phyloP scores from a whole-genome alignment of 495 filamentous ascomycete genomes.

The Neurospora pannonica region DNA sequence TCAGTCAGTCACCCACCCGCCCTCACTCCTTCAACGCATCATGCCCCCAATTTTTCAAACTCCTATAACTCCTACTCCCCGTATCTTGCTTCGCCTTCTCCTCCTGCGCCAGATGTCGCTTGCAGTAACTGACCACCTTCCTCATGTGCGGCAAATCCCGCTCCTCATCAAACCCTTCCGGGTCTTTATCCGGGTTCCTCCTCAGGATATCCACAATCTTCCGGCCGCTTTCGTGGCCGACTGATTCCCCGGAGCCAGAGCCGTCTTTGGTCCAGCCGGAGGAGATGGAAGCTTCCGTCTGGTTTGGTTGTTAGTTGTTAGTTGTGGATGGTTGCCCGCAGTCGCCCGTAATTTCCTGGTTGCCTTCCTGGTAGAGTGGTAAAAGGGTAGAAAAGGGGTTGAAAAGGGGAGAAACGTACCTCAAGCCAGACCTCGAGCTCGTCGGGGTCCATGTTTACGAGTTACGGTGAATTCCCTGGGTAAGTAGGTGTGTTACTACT shows the following conservation, averaged over 20 bases:
- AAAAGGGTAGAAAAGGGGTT: too few species aligned
- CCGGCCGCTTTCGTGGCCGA: conserved; percentile 56
- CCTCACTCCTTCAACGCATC: conserved; percentile 43
- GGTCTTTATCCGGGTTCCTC: conserved; percentile 49
- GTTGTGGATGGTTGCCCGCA: too few species aligned
- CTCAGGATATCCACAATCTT: conserved; percentile 57
- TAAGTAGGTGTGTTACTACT: too few species aligned
- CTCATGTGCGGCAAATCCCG: conserved; percentile 58
- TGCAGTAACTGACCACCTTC: conserved; percentile 45
- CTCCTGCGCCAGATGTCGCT: conserved; percentile 59
- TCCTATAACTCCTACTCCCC: conserved; percentile 21
- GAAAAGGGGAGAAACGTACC: too few species aligned
- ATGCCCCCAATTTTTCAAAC: conserved; percentile 64
- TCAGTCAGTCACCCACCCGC: background rate
- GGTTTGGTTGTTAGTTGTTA: too few species aligned
- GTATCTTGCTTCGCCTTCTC: conserved; percentile 45
- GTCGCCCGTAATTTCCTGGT: too few species aligned
- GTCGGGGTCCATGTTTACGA: conserved; percentile 56
- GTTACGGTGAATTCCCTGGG: conserved; percentile 55
- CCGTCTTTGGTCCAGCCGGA: conserved; percentile 52
- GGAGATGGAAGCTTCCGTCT: conserved; percentile 29
- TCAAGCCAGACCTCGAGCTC: conserved; percentile 56
- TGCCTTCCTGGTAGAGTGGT: too few species aligned
- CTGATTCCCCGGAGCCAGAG: conserved; percentile 50
- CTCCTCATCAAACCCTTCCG: conserved; percentile 40